These are phyloP conservation scores for Hypoxylon sp. DNA, from an alignment of 2,329 filamentous ascomycete species.

Conservation along the genomic window DNA sequence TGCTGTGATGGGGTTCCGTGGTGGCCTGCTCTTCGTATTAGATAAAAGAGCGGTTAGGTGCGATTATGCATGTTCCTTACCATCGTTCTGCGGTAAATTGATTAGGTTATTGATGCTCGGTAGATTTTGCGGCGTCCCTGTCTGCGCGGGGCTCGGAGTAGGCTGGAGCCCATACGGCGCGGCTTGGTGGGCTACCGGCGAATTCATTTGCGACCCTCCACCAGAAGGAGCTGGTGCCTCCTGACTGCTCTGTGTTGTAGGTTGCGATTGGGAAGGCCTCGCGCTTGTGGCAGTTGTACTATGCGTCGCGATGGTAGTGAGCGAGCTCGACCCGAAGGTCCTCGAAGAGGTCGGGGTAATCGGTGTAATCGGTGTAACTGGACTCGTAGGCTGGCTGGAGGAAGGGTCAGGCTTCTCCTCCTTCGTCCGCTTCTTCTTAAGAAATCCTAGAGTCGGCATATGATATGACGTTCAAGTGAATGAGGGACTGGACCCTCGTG, in stretches of 20 bases:
- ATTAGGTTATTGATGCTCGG: slow-evolving; percentile 89
- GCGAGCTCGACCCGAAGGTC: slow-evolving; percentile 63
- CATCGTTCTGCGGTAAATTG: slow-evolving; percentile 70
- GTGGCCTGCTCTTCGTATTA: slow-evolving; percentile 51
- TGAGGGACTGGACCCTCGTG: slow-evolving; percentile 48
- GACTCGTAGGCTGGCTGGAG: slow-evolving; percentile 75
- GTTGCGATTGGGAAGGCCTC: slow-evolving; percentile 43
- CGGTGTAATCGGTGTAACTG: slow-evolving; percentile 74
- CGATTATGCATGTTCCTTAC: slow-evolving; percentile 45
- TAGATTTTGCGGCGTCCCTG: slow-evolving; percentile 71
- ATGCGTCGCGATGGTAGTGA: slow-evolving; percentile 56
- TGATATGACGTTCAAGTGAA: slow-evolving; percentile 54
- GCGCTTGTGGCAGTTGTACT: slow-evolving; percentile 45
- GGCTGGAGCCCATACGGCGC: slow-evolving; percentile 63
- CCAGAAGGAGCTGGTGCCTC: slow-evolving; percentile 52
- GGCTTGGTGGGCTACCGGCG: slow-evolving; percentile 51
- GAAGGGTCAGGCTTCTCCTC: slow-evolving; percentile 82
- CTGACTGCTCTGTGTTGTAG: slow-evolving; percentile 42
- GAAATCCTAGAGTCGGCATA: slow-evolving; percentile 96
- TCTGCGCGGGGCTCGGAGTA: slow-evolving; percentile 52
- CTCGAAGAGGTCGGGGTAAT: slow-evolving; percentile 69
- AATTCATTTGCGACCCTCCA: slow-evolving; percentile 54
- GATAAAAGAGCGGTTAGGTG: slow-evolving; percentile 44
- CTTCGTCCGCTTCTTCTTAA: slow-evolving; percentile 99
- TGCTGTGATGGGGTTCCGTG: slow-evolving; percentile 58